Base-by-base conservation (phyloP, 257 asterid species). In the Avicennia marina region DNA sequence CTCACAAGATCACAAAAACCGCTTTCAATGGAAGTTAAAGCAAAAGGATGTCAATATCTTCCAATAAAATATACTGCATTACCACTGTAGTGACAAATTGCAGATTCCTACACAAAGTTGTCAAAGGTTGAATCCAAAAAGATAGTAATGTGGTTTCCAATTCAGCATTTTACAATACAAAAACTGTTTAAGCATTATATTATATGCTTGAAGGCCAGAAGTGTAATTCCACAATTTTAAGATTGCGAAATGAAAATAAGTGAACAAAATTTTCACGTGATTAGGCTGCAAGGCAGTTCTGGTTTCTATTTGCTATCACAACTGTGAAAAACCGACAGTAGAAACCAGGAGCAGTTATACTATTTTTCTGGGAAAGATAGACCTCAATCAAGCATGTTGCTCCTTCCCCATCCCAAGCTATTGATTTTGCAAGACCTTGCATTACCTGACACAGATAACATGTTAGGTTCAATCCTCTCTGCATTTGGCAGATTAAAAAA, bases 321-420 rank as follows among this genome's bases (percentile, higher is more conserved):
- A 38, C 1, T 5, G 18, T 48, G 33, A 25, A 10, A 48, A 21
- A 21, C 22, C 10, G 9, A 6, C 51, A 19, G 20, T 10, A 15
- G 21, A 41, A 41, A n/a, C n/a, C n/a, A n/a, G n/a, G n/a, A n/a
- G n/a, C n/a, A n/a, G n/a, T n/a, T n/a, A n/a, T n/a, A n/a, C 46
- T 42, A 33, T 13, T 33, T 17, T 17, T 32, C 46, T 13, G n/a
- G 38, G 27, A 31, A 61, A 56, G 52, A 72, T 62, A 56, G 57
- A 91, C 98, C 98, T 91, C 98, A 65, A 88, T 83, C 82, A 91
- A 82, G 79, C 98, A 86, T 42, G 98, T 91, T 18, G 98, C 96
- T 63, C 98, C 98, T 80, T 91, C 98, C n/a, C 98, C 97, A 74
- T 91, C 98, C 94, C 87, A 91, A 56, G 97, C 98, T 70, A 93